phyloP scores from a whole-genome alignment of 768 basidiomycete genomes.

The Calocera cornea region DNA sequence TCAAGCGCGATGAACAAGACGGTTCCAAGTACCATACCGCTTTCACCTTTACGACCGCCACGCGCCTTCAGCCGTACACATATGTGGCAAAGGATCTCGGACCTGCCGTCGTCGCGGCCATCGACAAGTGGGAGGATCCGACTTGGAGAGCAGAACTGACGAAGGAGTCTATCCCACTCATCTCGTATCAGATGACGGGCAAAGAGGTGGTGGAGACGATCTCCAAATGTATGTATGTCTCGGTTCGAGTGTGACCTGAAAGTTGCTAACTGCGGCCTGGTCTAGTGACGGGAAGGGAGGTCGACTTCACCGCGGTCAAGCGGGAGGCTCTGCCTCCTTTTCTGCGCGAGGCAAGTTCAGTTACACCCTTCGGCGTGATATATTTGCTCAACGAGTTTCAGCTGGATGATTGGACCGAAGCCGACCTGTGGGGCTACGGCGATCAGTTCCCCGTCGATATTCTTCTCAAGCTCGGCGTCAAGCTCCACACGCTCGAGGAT shows the following conservation, averaged over 20 bases:
- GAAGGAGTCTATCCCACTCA: background rate
- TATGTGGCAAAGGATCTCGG: background rate
- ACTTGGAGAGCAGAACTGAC: background rate
- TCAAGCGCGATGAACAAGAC: background rate
- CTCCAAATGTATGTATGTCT: background rate
- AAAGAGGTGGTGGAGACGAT: background rate
- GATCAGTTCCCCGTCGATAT: background rate
- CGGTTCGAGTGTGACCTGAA: background rate
- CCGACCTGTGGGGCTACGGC: too few species aligned
- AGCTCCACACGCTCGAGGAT: background rate
- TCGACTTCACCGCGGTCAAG: background rate
- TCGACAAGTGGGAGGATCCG: slow-evolving; percentile 4
- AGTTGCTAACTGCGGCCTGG: background rate
- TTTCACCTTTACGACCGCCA: background rate
- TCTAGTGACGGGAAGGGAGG: background rate
- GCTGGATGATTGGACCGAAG: too few species aligned
- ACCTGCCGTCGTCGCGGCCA: background rate
- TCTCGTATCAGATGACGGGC: background rate
- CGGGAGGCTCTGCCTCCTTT: background rate
- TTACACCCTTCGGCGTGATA: too few species aligned
- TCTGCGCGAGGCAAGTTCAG: too few species aligned
- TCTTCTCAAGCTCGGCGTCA: background rate
- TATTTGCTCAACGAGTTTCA: too few species aligned
- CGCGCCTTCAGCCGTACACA: background rate
- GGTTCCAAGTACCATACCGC: too few species aligned